These are phyloP conservation scores for Aurantiochytrium sp. DNA, from an alignment of 108 stramenopile species.

Conservation along the genomic window DNA sequence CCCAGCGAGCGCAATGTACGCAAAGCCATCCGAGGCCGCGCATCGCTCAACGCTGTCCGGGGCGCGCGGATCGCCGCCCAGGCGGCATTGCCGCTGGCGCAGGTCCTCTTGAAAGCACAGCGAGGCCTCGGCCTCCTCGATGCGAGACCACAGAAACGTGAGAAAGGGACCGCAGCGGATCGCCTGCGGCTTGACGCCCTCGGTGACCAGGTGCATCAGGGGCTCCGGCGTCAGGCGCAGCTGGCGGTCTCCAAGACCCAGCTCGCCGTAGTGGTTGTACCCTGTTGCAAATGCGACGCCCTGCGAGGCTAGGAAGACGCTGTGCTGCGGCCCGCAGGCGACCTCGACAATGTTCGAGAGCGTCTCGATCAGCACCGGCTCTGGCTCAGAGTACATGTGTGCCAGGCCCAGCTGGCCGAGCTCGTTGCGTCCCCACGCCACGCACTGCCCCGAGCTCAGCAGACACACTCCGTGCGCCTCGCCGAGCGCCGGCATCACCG, in stretches of 20 bases:
- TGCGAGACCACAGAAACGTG: neutral
- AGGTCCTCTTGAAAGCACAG: neutral
- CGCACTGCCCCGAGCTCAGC: neutral
- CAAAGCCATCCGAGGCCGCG: neutral
- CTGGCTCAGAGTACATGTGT: neutral
- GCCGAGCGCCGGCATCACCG: neutral
- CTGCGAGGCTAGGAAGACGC: neutral
- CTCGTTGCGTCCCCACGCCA: neutral
- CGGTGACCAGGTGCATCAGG: neutral
- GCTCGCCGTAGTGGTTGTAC: slow-evolving; percentile 15
- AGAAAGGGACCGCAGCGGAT: neutral
- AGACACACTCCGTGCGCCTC: neutral
- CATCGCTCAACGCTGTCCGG: neutral
- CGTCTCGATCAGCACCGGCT: neutral
- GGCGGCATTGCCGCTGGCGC: neutral
- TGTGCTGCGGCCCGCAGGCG: neutral
- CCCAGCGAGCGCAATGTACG: neutral
- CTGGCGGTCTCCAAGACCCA: neutral
- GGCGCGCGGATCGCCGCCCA: neutral
- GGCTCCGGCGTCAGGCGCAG: neutral
- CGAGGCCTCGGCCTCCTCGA: neutral
- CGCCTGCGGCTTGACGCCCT: neutral
- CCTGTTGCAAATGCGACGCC: neutral
- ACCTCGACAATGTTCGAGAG: neutral
- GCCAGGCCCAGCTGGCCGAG: neutral